These are phyloP conservation scores for Pterocarpus santalinus DNA, from an alignment of 306 rosid genomes.

Conservation along the genomic window DNA sequence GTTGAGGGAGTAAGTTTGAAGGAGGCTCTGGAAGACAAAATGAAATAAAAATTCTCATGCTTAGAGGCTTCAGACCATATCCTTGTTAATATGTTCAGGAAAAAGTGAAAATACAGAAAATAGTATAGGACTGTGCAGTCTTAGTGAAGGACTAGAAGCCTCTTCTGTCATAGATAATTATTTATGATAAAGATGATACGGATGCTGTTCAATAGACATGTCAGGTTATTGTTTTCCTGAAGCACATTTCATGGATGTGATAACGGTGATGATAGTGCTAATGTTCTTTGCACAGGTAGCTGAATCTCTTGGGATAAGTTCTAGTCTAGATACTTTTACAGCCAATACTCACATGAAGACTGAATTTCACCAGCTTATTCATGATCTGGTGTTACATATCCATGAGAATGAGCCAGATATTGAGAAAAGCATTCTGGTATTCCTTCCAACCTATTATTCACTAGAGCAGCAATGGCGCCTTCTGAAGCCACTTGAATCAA, in stretches of 20 bases:
- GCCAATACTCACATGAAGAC: constrained; percentile 42
- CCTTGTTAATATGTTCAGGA: background rate
- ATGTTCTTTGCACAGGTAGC: constrained; percentile 59
- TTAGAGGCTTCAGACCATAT: background rate
- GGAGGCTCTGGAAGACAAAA: background rate
- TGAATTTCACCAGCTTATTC: constrained; percentile 73
- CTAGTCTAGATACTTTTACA: constrained; percentile 55
- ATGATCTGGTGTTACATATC: constrained; percentile 75
- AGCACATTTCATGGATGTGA: constrained; percentile 22
- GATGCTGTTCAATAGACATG: constrained; percentile 6
- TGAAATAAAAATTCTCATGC: background rate
- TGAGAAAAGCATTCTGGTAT: constrained; percentile 87
- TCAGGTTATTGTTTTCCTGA: constrained; percentile 31
- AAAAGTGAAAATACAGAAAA: background rate
- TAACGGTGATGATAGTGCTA: constrained; percentile 38
- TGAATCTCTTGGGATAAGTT: constrained; percentile 60
- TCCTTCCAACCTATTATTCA: constrained; percentile 88
- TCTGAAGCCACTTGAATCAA: constrained; percentile 70
- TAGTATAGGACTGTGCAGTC: background rate
- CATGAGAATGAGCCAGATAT: constrained; percentile 80
- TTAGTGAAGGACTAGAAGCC: constrained; percentile 13
- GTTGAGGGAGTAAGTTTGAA: background rate
- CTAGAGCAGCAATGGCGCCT: constrained; percentile 85
- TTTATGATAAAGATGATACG: constrained; percentile 12
- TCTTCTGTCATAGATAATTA: constrained; percentile 24